Evolutionary conservation across 306 rosid genomes (phyloP).

Genomic region (Gastrolobium villosum): DNA sequence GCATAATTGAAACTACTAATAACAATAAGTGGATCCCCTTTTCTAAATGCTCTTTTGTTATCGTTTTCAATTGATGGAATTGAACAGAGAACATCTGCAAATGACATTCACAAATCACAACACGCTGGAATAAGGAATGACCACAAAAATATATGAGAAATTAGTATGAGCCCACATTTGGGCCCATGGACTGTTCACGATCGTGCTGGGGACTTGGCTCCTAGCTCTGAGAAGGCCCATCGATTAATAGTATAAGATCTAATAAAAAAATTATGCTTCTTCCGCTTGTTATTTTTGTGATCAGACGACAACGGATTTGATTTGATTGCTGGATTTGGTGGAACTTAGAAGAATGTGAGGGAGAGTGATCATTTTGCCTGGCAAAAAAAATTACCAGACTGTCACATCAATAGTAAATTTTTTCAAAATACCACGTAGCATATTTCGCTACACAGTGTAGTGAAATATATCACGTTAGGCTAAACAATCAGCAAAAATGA

Average conservation of each 20-base stretch:
- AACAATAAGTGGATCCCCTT: not conserved
- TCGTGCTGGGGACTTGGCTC: constrained; percentile 44
- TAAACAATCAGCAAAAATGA: too few relatives aligned
- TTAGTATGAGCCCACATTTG: constrained; percentile 13
- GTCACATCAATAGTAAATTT: too few relatives aligned
- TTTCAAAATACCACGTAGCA: too few relatives aligned
- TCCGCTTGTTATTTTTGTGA: not conserved
- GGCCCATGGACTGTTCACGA: constrained; percentile 39
- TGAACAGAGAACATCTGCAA: not conserved
- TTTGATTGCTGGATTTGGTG: constrained; percentile 35
- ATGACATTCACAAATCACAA: not conserved
- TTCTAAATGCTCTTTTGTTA: not conserved
- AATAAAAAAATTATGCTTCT: constrained; percentile 14
- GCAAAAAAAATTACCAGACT: too few relatives aligned
- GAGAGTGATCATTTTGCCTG: too few relatives aligned
- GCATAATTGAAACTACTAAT: not conserved
- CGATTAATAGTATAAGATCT: constrained; percentile 15
- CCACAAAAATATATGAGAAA: not conserved
- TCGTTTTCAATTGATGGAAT: constrained; percentile 8
- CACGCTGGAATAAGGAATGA: not conserved
- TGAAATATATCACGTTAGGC: too few relatives aligned
- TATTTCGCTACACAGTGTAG: too few relatives aligned
- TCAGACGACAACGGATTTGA: not conserved
- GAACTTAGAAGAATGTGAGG: too few relatives aligned
- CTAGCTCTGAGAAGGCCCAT: constrained; percentile 38